Conservation (phyloP, 768 basidiomycete genomes). For the Tylopilus cervinicoccineus region DNA sequence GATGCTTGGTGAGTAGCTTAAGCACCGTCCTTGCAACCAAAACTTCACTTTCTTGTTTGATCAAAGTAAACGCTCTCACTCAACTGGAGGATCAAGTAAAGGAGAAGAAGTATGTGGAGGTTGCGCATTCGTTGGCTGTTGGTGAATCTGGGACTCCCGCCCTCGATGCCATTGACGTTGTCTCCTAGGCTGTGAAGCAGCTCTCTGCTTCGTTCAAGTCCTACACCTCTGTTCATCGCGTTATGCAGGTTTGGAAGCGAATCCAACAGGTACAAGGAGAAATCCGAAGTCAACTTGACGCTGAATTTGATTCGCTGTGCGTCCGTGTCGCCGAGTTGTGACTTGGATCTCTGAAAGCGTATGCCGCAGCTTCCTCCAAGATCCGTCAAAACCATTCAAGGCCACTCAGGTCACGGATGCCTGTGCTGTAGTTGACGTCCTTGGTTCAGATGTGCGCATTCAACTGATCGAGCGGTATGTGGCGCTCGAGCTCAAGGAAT, state of each 20-base stretch:
- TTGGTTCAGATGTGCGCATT: conserved; percentile 78
- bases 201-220: conserved; percentile 78
- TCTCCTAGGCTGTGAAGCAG: conserved; percentile 76
- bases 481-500: conserved; percentile 88
- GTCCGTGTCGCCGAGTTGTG: conserved; percentile 29
- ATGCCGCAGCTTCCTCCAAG: conserved; percentile 70
- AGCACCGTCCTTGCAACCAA: not conserved
- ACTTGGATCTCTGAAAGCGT: not conserved
- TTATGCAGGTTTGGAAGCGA: conserved; percentile 73
- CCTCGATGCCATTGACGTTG: not conserved
- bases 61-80: conserved; percentile 71
- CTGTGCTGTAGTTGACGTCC: conserved; percentile 83
- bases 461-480: conserved; percentile 88
- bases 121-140: conserved; percentile 77
- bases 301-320: conserved; percentile 90
- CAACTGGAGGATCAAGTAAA: conserved; percentile 77
- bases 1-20: conserved; percentile 73
- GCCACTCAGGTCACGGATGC: conserved; percentile 69
- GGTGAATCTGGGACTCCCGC: conserved; percentile 30
- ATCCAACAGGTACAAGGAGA: conserved; percentile 82
- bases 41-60: not conserved
- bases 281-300: conserved; percentile 75
- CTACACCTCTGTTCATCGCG: conserved; percentile 70
- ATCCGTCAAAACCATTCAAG: conserved; percentile 64
- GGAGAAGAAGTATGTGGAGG: conserved; percentile 77